Evolutionary conservation across 1,284 basidiomycete species (phyloP), one percentile per base, ranked within the genome.

Genomic region (Schizopora paradoxa): DNA sequence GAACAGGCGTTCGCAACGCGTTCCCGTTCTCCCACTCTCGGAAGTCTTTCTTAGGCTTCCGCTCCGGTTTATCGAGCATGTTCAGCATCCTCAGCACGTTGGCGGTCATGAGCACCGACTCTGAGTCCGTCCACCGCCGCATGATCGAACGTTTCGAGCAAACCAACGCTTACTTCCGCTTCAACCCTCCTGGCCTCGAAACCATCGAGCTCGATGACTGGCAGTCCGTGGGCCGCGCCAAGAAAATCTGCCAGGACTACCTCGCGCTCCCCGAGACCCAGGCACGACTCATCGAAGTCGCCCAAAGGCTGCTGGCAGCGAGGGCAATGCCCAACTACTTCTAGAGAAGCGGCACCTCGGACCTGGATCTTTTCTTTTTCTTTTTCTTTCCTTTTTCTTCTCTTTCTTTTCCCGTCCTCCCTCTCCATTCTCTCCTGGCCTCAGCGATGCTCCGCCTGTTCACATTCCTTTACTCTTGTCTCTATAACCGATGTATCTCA

Each of bases 21-120:
- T 45, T 43, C 33, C 43, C 43, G 31, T 46, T 43, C 26, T 18
- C 38, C 5, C 28, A 25, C 22, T 3, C 23, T 16, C 19, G 18
- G 38, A 18, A 25, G 6, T 23, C 38, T 4, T 11, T 14, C 14
- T 7, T 29, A 16, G 26, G 26, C 19, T 18, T 16, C 21, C 43
- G 43, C 21, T 41, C 38, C 16, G 48, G 48, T 7, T 31, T 46
- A 13, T 32, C 40, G 10, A 42, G 47, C 16, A 44, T 48, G 34
- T 16, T 48, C 22, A 36, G 44, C 21, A 48, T 48, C 31, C 36
- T 48, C 6, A 41, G 47, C 11, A 37, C 42, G 18, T 48, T 48
- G 22, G 48, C 43, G n/a, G 43, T 42, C 31, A 45, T 49, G 23
- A 41, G 37, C 31, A 49, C 43, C 11, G 48, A 49, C 26, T 44